phyloP scores from a whole-genome alignment of 2,329 filamentous ascomycete species.

The Macroventuria anomochaeta region DNA sequence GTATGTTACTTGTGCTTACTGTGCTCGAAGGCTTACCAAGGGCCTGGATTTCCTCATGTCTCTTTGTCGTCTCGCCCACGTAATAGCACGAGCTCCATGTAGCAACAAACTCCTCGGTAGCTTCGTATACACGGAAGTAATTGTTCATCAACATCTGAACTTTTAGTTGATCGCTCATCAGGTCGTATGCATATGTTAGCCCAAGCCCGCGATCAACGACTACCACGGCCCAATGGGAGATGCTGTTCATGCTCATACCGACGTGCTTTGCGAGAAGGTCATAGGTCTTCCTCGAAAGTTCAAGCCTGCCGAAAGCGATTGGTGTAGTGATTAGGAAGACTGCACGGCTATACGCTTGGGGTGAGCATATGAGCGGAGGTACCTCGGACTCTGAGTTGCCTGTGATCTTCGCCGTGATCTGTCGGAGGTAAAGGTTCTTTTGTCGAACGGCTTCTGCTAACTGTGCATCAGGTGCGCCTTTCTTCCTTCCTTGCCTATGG shows the following conservation, averaged over 20 bases:
- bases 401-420: conserved; percentile 14
- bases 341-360: conserved; percentile 5
- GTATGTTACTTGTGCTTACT: too few species aligned
- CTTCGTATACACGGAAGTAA: conserved; percentile 19
- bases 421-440: conserved; percentile 15
- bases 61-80: conserved; percentile 17
- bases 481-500: conserved; percentile 11
- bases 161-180: conserved; percentile 19
- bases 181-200: conserved; percentile 14
- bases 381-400: conserved; percentile 20
- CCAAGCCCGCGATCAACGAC: conserved; percentile 15
- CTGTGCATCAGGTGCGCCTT: conserved; percentile 7
- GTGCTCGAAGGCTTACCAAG: neutral
- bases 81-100: conserved; percentile 22
- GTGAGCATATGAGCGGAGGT: conserved; percentile 17
- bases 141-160: conserved; percentile 21
- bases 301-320: conserved; percentile 15
- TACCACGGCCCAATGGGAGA: conserved; percentile 16
- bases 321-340: conserved; percentile 19
- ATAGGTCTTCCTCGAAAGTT: conserved; percentile 12
- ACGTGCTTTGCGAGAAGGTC: conserved; percentile 18
- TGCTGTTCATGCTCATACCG: conserved; percentile 21
- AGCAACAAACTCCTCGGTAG: conserved; percentile 7
- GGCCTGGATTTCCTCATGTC: conserved; percentile 13
- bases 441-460: conserved; percentile 15